Evolutionary conservation across 73 alveolate species (phyloP), one percentile per base, ranked within the genome.

Genomic region (Effrenium voratum): DNA sequence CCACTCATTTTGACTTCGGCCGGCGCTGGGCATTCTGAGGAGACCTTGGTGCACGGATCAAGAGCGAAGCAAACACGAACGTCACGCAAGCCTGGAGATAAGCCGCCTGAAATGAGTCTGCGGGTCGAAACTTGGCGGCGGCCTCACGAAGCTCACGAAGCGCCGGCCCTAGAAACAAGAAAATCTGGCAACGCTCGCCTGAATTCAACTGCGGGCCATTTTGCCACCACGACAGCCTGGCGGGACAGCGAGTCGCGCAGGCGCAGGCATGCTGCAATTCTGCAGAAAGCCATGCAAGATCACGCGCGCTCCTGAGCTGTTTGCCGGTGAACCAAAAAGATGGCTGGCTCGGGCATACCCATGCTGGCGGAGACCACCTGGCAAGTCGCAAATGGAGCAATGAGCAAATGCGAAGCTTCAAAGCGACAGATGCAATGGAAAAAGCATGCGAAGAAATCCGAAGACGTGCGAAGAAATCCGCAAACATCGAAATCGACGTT

Each of bases 181-280:
- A n/a, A n/a, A n/a, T n/a, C n/a, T n/a, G n/a, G n/a, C n/a, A n/a
- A n/a, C n/a, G n/a, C n/a, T n/a, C 76, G 36, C 97, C 75, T 66
- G 52, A 90, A 90, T 19, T 90, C 97, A 19, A 90, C 97, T 22
- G 97, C 57, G 15, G 97, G 97, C 97, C 97, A 90, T 87, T 90
- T 90, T 30, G 97, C 97, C 86, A 90, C 87, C 30, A 90, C 87
- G 57, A 90, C 87, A 36, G 97, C 97, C 95, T 87, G 70, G 30
- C 36, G 13, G 22, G n/a, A n/a, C n/a, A n/a, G n/a, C n/a, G n/a
- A n/a, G n/a, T n/a, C n/a, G n/a, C n/a, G n/a, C n/a, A n/a, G n/a
- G n/a, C n/a, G 36, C 75, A 60, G 75, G 8, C 34, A 38, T 60
- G 75, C 75, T 60, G 50, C 40, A 30, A 2, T 34, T 16, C 40